Base-by-base conservation (phyloP, 768 basidiomycete species). In the Dioszegia crocea region DNA sequence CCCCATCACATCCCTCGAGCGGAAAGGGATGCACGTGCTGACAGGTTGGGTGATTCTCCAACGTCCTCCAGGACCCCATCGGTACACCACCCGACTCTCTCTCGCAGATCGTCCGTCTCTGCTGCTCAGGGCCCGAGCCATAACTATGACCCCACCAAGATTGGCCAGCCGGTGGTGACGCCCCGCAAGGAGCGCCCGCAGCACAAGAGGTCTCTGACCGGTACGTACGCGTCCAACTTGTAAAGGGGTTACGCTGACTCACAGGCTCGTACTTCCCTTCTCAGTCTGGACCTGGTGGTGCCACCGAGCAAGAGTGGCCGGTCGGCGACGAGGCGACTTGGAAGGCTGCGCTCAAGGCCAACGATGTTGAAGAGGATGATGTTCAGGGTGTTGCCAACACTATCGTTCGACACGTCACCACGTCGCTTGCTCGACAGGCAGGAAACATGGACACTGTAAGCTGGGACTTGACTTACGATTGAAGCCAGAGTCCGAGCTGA, bases 381-480 rank as follows among this genome's bases (percentile, higher is more conserved):
- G 57, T 61, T 12, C 71, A 73, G 56, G 63, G 60, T 45, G 68
- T 73, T 2, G 68, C 71, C 43, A 68, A 71, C 52, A 68, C 61
- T 36, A 65, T 75, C 19, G 73, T 75, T 23, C 59, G 70, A 38
- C 73, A 74, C 57, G 71, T 71, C 55, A 76, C 73, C 4, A 76
- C 92, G 0, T 88, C 90, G 16, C 82, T 99, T 47, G 91, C 91
- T 4, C 86, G 92, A 46, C 90, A 92, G 75, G 84, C 91, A 1
- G 89, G 88, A 81, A 98, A 91, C 75, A 81, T 94, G 51, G 86
- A 87, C 80, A 74, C 74, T 14, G 74, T 73, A 40, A 49, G 74
- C 54, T 48, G 6, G 11, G 2, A 17, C 50, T 5, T n/a, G 38
- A 21, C 17, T 17, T 17, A 8, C 3, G 4, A 3, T 38, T n/a